phyloP scores from a whole-genome alignment of 768 basidiomycete genomes.

The Solioccasus polychromus region DNA sequence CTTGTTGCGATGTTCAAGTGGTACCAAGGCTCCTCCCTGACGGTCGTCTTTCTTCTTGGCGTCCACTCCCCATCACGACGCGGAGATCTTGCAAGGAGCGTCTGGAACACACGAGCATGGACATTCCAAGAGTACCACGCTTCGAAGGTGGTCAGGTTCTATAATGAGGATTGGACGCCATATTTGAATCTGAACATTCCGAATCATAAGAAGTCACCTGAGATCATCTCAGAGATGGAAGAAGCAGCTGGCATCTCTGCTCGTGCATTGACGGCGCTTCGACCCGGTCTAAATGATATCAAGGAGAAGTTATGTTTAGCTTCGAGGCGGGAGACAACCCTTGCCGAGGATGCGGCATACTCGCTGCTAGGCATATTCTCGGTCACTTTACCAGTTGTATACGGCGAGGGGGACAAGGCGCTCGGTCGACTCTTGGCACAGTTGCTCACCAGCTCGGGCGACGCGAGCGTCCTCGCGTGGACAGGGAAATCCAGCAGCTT shows the following conservation, averaged over 20 bases:
- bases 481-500: constrained; percentile 1
- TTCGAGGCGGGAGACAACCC: not conserved
- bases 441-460: constrained; percentile 1
- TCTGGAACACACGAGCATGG: constrained; percentile 9
- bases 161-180: not conserved
- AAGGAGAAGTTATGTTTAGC: not conserved
- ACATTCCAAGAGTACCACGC: constrained; percentile 10
- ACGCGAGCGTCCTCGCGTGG: constrained; percentile 8
- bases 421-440: too few species aligned
- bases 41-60: constrained; percentile 2
- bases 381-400: not conserved
- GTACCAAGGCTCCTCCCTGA: constrained; percentile 4
- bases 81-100: not conserved
- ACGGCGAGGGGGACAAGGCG: constrained; percentile 5
- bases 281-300: not conserved
- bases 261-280: not conserved
- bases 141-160: constrained; percentile 6
- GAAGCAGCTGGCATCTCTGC: not conserved
- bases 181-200: not conserved
- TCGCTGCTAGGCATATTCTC: constrained; percentile 5
- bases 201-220: constrained; percentile 5
- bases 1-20: constrained; percentile 8
- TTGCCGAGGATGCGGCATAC: not conserved
- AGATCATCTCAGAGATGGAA: constrained; percentile 8
- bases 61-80: not conserved